Conservation (phyloP, 225 moss, liverwort and hornwort genomes). For the Anthoceros angustus region DNA sequence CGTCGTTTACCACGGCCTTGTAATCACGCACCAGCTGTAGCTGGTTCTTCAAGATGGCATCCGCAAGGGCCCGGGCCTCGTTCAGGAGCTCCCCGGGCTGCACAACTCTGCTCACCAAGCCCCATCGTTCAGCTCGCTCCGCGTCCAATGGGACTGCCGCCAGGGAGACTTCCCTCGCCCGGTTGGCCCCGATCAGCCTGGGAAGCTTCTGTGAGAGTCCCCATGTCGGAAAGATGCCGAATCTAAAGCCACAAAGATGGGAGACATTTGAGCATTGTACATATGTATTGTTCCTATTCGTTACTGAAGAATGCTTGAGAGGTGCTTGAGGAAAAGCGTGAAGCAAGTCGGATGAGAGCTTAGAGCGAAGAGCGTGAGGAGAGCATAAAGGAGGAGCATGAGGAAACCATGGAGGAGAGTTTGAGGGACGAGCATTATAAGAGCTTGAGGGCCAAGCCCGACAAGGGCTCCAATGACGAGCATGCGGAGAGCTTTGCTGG, state of each 20-base stretch:
- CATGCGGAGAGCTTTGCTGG: too few species aligned
- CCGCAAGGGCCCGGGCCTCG: constrained; percentile 47
- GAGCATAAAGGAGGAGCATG: too few species aligned
- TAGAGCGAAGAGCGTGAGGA: too few species aligned
- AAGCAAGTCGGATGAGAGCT: too few species aligned
- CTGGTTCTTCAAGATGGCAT: constrained; percentile 61
- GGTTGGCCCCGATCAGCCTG: constrained; percentile 54
- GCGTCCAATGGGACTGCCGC: constrained; percentile 65
- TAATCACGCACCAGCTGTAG: constrained; percentile 38
- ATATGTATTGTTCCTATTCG: not conserved
- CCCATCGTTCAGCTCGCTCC: constrained; percentile 84
- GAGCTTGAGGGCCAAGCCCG: not conserved
- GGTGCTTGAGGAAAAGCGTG: too few species aligned
- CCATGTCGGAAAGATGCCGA: constrained; percentile 94
- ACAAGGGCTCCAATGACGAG: not conserved
- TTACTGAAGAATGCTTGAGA: too few species aligned
- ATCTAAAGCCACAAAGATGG: constrained; percentile 25
- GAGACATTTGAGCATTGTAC: not conserved
- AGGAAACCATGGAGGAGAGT: too few species aligned
- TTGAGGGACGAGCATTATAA: too few species aligned
- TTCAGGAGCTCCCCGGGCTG: constrained; percentile 48
- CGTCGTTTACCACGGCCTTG: constrained; percentile 73
- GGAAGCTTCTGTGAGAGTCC: constrained; percentile 83
- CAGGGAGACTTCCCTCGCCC: constrained; percentile 67
- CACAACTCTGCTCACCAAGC: constrained; percentile 77